Percentiles rank a stretch among this genome's conserved stretches.
These are phyloP conservation scores for Sporothrix inflata DNA, from an alignment of 2,329 filamentous ascomycete genomes.

Conservation along the genomic window DNA sequence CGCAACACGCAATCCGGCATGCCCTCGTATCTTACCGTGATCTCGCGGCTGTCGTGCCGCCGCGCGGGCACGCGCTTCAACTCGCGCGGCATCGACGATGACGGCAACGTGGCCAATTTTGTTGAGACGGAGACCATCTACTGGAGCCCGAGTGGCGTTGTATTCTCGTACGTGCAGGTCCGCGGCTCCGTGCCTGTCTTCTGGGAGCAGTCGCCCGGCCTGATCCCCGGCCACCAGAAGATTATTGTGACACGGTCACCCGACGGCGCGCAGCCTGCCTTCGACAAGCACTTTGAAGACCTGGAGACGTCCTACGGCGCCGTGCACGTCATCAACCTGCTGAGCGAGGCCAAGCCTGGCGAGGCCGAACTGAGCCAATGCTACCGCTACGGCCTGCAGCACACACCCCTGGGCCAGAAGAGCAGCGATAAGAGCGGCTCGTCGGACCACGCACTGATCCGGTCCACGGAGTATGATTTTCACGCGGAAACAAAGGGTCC, in stretches of 20 bases:
- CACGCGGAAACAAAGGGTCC: slow-evolving; percentile 90
- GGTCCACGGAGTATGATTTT: slow-evolving; percentile 90
- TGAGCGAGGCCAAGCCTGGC: slow-evolving; percentile 86
- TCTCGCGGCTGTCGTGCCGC: slow-evolving; percentile 87
- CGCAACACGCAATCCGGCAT: slow-evolving; percentile 68
- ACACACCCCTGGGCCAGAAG: slow-evolving; percentile 67
- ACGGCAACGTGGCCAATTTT: slow-evolving; percentile 96
- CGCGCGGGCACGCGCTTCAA: slow-evolving; percentile 96
- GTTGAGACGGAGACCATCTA: slow-evolving; percentile 97
- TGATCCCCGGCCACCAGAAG: slow-evolving; percentile 91
- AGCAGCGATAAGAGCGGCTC: slow-evolving; percentile 56
- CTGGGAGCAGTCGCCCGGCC: slow-evolving; percentile 90
- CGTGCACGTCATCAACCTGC: slow-evolving; percentile 88
- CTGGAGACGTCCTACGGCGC: slow-evolving; percentile 85
- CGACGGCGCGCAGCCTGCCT: slow-evolving; percentile 90
- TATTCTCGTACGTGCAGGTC: slow-evolving; percentile 93
- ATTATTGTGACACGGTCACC: slow-evolving; percentile 86
- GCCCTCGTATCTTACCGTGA: slow-evolving; percentile 83
- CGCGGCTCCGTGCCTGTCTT: slow-evolving; percentile 94
- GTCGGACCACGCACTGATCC: slow-evolving; percentile 73
- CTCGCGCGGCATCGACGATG: slow-evolving; percentile 94
- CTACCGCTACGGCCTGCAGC: slow-evolving; percentile 76
- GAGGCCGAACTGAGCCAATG: slow-evolving; percentile 81
- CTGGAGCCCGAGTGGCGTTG: slow-evolving; percentile 75
- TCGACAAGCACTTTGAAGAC: slow-evolving; percentile 92